phyloP scores from a whole-genome alignment of 768 basidiomycete species.

The Russula dissimulans region DNA sequence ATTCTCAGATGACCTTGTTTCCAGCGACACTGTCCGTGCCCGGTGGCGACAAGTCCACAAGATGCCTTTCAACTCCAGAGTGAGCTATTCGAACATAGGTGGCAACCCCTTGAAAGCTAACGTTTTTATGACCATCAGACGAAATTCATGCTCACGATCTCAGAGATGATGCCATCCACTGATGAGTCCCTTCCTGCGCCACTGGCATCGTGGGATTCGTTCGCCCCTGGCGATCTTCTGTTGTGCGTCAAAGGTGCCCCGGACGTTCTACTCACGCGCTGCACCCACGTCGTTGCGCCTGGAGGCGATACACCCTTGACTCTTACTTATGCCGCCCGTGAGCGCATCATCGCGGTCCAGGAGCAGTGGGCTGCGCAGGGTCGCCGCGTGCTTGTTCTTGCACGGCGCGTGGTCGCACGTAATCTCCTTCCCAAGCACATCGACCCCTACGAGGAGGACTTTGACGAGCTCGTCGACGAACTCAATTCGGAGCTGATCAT shows the following conservation, averaged over 20 bases:
- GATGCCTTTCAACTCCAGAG: constrained; percentile 33
- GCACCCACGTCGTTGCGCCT: constrained; percentile 32
- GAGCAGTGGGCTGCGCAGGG: constrained; percentile 44
- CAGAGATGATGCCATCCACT: constrained; percentile 17
- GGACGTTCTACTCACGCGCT: constrained; percentile 38
- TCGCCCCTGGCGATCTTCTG: constrained; percentile 23
- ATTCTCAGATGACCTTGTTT: constrained; percentile 32
- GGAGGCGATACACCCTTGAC: constrained; percentile 28
- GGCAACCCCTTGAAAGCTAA: not conserved
- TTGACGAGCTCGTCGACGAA: constrained; percentile 36
- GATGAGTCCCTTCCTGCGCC: constrained; percentile 17
- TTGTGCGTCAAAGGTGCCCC: constrained; percentile 44
- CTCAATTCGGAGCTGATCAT: constrained; percentile 39
- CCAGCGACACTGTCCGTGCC: constrained; percentile 4
- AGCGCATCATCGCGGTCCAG: constrained; percentile 30
- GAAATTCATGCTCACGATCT: constrained; percentile 46
- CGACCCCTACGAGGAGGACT: constrained; percentile 27
- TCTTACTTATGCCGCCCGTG: constrained; percentile 26
- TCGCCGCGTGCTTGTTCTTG: constrained; percentile 54
- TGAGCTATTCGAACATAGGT: constrained; percentile 21
- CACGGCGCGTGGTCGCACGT: constrained; percentile 34
- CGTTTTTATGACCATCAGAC: constrained; percentile 29
- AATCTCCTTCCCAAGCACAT: constrained; percentile 27
- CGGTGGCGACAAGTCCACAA: constrained; percentile 24
- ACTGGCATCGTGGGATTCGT: constrained; percentile 26